phyloP scores from a whole-genome alignment of 2,329 filamentous ascomycete genomes.

The Botrytis tulipae region DNA sequence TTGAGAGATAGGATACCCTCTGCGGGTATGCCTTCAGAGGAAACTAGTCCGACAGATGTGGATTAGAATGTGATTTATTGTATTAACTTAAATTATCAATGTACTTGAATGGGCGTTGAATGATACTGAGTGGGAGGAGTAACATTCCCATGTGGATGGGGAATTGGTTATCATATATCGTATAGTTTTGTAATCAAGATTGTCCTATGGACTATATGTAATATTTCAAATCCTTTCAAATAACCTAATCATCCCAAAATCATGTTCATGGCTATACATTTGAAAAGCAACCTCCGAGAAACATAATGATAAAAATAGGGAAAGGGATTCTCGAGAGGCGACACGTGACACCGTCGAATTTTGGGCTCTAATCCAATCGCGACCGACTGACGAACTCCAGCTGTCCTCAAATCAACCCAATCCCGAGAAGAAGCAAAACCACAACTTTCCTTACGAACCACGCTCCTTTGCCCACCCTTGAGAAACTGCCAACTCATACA shows the following conservation, averaged over 20 bases:
- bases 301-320: background rate
- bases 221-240: background rate
- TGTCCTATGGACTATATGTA: slow-evolving; percentile 17
- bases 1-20: slow-evolving; percentile 73
- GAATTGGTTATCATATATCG: slow-evolving; percentile 2
- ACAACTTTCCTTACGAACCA: slow-evolving; percentile 33
- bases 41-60: slow-evolving; percentile 29
- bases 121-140: slow-evolving; percentile 16
- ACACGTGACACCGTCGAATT: slow-evolving; percentile 1
- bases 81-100: background rate
- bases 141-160: background rate
- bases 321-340: background rate
- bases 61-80: background rate
- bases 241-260: background rate
- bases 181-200: slow-evolving; percentile 23
- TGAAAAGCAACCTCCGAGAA: background rate
- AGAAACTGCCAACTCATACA: slow-evolving; percentile 20
- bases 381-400: slow-evolving; percentile 13
- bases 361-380: slow-evolving; percentile 5
- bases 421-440: background rate
- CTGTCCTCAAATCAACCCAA: slow-evolving; percentile 27
- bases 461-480: slow-evolving; percentile 33
- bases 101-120: slow-evolving; percentile 1
- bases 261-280: background rate
- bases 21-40: slow-evolving; percentile 52